Conservation (phyloP, 768 basidiomycete species). For the Rhizopogon vesiculosus region DNA sequence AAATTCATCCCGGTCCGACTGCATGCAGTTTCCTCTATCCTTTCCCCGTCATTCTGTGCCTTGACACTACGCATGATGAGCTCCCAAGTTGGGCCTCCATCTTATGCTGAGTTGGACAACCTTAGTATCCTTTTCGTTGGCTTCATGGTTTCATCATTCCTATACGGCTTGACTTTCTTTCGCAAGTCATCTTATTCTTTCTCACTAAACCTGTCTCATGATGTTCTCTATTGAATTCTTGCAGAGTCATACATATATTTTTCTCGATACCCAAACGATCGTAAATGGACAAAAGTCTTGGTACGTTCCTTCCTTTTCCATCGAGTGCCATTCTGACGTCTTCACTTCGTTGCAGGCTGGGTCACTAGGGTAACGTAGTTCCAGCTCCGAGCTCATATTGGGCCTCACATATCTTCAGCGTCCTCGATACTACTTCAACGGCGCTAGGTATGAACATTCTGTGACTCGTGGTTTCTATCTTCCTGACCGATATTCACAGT, state of each 20-base stretch:
- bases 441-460: conserved; percentile 17
- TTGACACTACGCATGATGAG: conserved; percentile 12
- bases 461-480: not conserved
- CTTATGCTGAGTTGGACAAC: conserved; percentile 20
- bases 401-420: conserved; percentile 3
- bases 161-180: conserved; percentile 31
- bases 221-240: not conserved
- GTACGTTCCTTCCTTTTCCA: conserved; percentile 8
- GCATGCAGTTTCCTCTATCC: conserved; percentile 1
- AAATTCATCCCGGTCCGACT: not conserved
- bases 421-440: conserved; percentile 19
- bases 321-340: not conserved
- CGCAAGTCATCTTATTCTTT: conserved; percentile 11
- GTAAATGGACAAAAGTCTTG: conserved; percentile 12
- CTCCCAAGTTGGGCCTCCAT: not conserved
- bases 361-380: conserved; percentile 10
- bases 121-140: conserved; percentile 22
- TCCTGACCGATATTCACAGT: conserved; percentile 15
- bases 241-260: conserved; percentile 27
- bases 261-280: conserved; percentile 20
- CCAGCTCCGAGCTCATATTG: not conserved
- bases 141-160: conserved; percentile 18
- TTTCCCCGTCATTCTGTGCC: not conserved
- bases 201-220: not conserved
- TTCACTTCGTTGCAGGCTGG: conserved; percentile 12